A percentile compares a stretch with the other conserved stretches of the same genome.
Conservation (phyloP, 1,139 yeast genomes). For the Candida dubliniensis region DNA sequence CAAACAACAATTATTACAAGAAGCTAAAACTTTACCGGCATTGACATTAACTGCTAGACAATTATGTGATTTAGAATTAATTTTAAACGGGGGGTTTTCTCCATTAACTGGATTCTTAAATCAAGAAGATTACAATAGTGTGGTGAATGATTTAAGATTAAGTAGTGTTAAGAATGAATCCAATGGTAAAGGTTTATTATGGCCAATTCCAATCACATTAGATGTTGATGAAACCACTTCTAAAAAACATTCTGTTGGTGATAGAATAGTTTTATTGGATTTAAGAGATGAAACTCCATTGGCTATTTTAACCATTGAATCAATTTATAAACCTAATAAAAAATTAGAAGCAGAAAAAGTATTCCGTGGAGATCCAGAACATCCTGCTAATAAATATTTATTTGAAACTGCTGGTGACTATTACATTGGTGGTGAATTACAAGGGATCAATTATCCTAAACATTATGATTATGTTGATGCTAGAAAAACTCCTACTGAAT, state of each 20-base stretch:
- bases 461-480: constrained; percentile 89
- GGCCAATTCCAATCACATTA: constrained; percentile 92
- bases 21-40: constrained; percentile 48
- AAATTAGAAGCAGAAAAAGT: constrained; percentile 76
- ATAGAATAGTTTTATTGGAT: constrained; percentile 74
- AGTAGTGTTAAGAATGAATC: constrained; percentile 40
- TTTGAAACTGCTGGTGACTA: constrained; percentile 73
- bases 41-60: constrained; percentile 79
- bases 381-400: constrained; percentile 84
- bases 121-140: constrained; percentile 77
- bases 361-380: constrained; percentile 96
- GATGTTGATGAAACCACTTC: constrained; percentile 57
- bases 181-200: constrained; percentile 63
- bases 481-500: constrained; percentile 88
- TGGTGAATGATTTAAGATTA: constrained; percentile 75
- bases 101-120: constrained; percentile 86
- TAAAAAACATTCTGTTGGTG: constrained; percentile 48
- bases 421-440: constrained; percentile 84
- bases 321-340: constrained; percentile 82
- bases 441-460: constrained; percentile 79
- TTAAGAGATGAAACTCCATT: constrained; percentile 78
- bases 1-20: constrained; percentile 55
- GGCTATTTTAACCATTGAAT: constrained; percentile 78
- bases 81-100: constrained; percentile 91
- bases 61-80: constrained; percentile 88